phyloP scores from a whole-genome alignment of 148 eudicot genomes.

The Simmondsia chinensis region DNA sequence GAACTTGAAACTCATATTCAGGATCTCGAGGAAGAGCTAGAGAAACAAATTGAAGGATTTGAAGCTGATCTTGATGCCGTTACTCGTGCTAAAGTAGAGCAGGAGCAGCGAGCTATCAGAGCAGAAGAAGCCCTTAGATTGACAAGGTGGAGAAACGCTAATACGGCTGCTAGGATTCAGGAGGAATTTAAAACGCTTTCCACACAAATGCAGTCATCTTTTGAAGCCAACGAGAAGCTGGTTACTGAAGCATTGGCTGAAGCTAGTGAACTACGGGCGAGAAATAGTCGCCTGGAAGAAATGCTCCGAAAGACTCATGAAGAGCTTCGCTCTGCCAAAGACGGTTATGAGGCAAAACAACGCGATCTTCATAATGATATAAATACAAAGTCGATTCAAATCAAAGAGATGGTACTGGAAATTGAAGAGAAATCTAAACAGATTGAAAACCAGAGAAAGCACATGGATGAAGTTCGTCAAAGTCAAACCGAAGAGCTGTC shows the following conservation, averaged over 20 bases:
- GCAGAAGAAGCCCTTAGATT: conserved; percentile 75
- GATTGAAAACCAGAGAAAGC: conserved; percentile 34
- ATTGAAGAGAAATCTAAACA: conserved; percentile 28
- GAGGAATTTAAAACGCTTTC: conserved; percentile 69
- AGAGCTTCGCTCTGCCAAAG: conserved; percentile 42
- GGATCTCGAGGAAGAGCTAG: conserved; percentile 58
- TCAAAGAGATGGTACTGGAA: too few relatives aligned
- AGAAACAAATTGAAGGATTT: conserved; percentile 53
- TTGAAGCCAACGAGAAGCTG: conserved; percentile 69
- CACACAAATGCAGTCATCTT: conserved; percentile 60
- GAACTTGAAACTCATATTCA: conserved; percentile 54
- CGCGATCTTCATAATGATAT: conserved; percentile 34
- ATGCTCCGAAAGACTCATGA: conserved; percentile 43
- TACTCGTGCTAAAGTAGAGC: conserved; percentile 55
- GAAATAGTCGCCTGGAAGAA: conserved; percentile 51
- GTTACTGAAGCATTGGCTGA: conserved; percentile 57
- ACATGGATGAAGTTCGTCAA: conserved; percentile 26
- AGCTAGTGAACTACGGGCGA: conserved; percentile 60
- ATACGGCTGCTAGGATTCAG: conserved; percentile 71
- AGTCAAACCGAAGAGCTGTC: conserved; percentile 27
- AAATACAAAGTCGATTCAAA: conserved; percentile 22
- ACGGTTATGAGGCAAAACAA: conserved; percentile 44
- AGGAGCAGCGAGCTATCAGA: conserved; percentile 77
- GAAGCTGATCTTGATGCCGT: conserved; percentile 77
- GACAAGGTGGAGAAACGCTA: conserved; percentile 58